Base-by-base conservation (phyloP, 2,329 filamentous ascomycete genomes). In the Coleophoma crateriformis region DNA sequence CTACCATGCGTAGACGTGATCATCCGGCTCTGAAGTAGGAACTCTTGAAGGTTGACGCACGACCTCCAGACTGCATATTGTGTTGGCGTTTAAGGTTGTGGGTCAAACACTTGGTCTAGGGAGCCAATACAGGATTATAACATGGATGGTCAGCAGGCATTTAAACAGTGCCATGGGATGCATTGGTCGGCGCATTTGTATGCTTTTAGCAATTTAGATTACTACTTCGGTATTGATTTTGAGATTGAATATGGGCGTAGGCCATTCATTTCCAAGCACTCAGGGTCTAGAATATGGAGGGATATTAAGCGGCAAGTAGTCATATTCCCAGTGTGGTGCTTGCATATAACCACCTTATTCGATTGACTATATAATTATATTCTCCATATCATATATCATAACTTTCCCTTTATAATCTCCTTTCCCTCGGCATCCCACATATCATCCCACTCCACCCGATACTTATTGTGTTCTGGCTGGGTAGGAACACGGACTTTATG, bases 1-100 rank as follows among this genome's bases (percentile, higher is more conserved):
- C 80, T 99, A 56, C 90, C 92, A 50, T 96, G 91, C 67, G 78
- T 99, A 68, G 90, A 96, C 68, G 81, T 97, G 32, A 84, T 91
- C 60, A 82, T 97, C 47, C 77, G 88, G 55, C 71, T 96, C 56
- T 94, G 51, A 64, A 45, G 12, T 8, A n/a, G 19, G 14, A 14
- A 13, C 15, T 35, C 32, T 37, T n/a, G n/a, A 44, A 27, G 27
- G 27, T 27, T 27, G 27, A 27, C 6, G 27, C 27, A 27, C 8
- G 27, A 27, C 27, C 27, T 27, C 8, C 27, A 27, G 27, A n/a
- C 35, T 38, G 35, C 35, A 38, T 38, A 38, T 38, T 38, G 35
- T 38, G 35, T 38, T 38, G 35, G 35, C 35, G 35, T 38, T 38
- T 38, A 38, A 38, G 35, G 35, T 38, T 7, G 15, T 38, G 35